Percentiles rank a stretch among this genome's conserved stretches.
These are phyloP conservation scores for Debaryomyces subglobosus DNA, from an alignment of 1,139 yeast species.

Conservation along the genomic window DNA sequence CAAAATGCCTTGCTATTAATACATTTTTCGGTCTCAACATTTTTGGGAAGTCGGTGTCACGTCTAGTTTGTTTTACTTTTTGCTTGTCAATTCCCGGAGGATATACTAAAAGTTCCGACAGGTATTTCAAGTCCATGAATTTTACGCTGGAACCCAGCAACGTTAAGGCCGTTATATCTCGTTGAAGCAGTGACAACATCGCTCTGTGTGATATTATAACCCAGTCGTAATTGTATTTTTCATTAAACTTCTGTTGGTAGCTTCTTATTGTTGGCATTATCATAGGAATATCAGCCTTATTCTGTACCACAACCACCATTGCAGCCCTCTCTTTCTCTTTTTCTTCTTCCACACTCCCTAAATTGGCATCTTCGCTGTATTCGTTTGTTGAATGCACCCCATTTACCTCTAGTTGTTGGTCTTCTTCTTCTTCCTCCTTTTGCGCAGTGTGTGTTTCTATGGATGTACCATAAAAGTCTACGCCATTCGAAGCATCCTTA, in stretches of 20 bases:
- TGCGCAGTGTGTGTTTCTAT: not conserved
- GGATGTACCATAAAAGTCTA: not conserved
- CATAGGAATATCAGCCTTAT: constrained; percentile 11
- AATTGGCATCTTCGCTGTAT: not conserved
- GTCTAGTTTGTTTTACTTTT: constrained; percentile 46
- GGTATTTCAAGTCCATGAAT: constrained; percentile 48
- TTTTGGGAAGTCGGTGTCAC: constrained; percentile 42
- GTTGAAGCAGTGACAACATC: constrained; percentile 2
- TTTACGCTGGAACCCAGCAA: constrained; percentile 11
- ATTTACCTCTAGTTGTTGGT: not conserved
- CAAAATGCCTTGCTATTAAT: constrained; percentile 53
- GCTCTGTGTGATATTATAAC: constrained; percentile 14
- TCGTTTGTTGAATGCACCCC: not conserved
- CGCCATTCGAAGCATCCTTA: not conserved
- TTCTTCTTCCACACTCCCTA: not conserved
- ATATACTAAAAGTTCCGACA: constrained; percentile 9
- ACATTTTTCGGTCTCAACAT: constrained; percentile 1
- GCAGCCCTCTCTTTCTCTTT: constrained; percentile 12
- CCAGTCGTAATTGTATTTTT: constrained; percentile 22
- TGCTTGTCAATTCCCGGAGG: constrained; percentile 51
- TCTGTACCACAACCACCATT: constrained; percentile 14
- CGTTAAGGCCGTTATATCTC: constrained; percentile 7
- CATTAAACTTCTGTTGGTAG: constrained; percentile 22
- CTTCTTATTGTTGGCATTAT: constrained; percentile 19
- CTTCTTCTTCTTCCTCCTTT: not conserved